A percentile compares a stretch with the other conserved stretches of the same genome.
Evolutionary conservation across 495 filamentous ascomycete genomes (phyloP).

Genomic region (Ramalina peruviana): DNA sequence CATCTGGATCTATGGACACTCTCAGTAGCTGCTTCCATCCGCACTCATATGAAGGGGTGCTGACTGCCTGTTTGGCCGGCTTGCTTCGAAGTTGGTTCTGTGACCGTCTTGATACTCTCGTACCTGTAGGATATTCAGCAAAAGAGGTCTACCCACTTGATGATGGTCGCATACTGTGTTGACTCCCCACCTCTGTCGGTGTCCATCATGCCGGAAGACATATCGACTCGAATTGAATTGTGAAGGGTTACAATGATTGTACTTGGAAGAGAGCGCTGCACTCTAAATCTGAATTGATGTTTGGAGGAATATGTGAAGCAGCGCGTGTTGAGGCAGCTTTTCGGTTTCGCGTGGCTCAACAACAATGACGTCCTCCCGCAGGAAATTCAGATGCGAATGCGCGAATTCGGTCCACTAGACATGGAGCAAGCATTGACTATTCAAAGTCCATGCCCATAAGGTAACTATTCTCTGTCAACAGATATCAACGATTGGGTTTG

Average conservation of each 20-base stretch:
- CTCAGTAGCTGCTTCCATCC: too few species aligned
- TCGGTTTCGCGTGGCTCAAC: too few species aligned
- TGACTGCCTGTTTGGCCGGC: conserved; percentile 47
- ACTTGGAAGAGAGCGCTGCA: too few species aligned
- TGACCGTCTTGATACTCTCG: conserved; percentile 40
- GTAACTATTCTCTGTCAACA: conserved; percentile 37
- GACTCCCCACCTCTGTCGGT: conserved; percentile 49
- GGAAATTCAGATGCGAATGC: neutral
- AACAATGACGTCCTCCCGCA: neutral
- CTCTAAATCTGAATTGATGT: too few species aligned
- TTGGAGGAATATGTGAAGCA: too few species aligned
- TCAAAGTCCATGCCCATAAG: conserved; percentile 78
- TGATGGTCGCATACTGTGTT: conserved; percentile 35
- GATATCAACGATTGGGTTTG: neutral
- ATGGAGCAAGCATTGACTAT: neutral
- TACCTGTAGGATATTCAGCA: conserved; percentile 31
- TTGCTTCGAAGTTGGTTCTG: conserved; percentile 35
- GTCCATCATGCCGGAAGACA: conserved; percentile 34
- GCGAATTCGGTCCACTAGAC: neutral
- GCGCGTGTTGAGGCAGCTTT: too few species aligned
- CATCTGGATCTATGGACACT: too few species aligned
- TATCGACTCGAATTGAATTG: neutral
- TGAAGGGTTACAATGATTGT: too few species aligned
- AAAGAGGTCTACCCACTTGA: neutral
- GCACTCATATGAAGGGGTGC: neutral